A percentile compares a stretch with the other conserved stretches of the same genome.
Conservation (phyloP, 768 basidiomycete species). For the Coprinellus micaceus region DNA sequence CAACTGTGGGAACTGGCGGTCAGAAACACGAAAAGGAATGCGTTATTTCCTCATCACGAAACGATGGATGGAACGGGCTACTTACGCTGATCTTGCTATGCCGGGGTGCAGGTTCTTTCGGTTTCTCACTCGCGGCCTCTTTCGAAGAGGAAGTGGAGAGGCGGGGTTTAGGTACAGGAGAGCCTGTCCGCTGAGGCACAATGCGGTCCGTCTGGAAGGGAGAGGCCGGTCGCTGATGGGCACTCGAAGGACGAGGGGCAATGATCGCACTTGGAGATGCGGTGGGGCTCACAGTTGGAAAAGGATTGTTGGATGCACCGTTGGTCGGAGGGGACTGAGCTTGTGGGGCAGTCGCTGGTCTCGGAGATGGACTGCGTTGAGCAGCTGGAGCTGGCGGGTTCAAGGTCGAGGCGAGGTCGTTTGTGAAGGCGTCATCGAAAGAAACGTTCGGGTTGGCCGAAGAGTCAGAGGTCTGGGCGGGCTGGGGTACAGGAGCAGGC, state of each 20-base stretch:
- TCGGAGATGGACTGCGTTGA: slow-evolving; percentile 14
- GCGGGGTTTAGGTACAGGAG: slow-evolving; percentile 56
- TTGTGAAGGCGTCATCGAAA: slow-evolving; percentile 44
- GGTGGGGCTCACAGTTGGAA: slow-evolving; percentile 5
- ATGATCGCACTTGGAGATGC: slow-evolving; percentile 30
- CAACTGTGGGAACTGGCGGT: slow-evolving; percentile 39
- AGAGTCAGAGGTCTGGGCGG: neutral
- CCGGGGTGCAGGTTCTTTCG: slow-evolving; percentile 51
- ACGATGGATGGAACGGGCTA: slow-evolving; percentile 12
- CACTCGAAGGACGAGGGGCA: slow-evolving; percentile 31
- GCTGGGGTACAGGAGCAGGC: neutral
- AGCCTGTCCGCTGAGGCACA: slow-evolving; percentile 33
- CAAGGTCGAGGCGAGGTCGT: slow-evolving; percentile 17
- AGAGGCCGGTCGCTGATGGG: slow-evolving; percentile 18
- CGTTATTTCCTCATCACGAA: neutral
- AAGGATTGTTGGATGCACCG: slow-evolving; percentile 8
- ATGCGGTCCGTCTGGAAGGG: slow-evolving; percentile 36
- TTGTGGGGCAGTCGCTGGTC: slow-evolving; percentile 10
- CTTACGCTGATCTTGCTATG: slow-evolving; percentile 78
- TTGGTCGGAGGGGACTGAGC: slow-evolving; percentile 7
- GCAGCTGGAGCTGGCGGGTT: neutral
- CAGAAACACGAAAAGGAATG: neutral
- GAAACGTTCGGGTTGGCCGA: neutral
- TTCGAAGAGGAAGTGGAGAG: slow-evolving; percentile 60
- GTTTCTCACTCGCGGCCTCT: slow-evolving; percentile 49